Percentiles rank a stretch among this genome's conserved stretches.
Conservation (phyloP, 2,329 filamentous ascomycete genomes). For the Colletotrichum sp. region DNA sequence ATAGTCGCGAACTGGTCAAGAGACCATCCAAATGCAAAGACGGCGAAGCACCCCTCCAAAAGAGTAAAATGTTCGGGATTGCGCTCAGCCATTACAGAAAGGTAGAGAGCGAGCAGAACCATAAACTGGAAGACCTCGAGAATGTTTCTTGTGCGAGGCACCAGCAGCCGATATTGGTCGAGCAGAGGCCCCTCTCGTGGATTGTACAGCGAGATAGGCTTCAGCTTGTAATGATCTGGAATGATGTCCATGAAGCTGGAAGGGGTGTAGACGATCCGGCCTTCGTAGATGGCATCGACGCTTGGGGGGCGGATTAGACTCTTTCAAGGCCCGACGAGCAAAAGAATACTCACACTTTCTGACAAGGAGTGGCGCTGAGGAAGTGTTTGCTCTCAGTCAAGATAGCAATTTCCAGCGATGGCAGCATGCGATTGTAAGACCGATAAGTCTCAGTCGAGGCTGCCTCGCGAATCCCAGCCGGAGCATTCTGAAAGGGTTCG, state of each 20-base stretch:
- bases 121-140: slow-evolving; percentile 79
- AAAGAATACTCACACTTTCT: slow-evolving; percentile 64
- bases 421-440: slow-evolving; percentile 65
- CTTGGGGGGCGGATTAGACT: slow-evolving; percentile 24
- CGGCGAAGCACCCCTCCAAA: slow-evolving; percentile 70
- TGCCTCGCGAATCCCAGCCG: slow-evolving; percentile 66
- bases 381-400: slow-evolving; percentile 83
- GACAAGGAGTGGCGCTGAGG: slow-evolving; percentile 77
- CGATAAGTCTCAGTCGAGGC: slow-evolving; percentile 55
- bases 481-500: slow-evolving; percentile 85
- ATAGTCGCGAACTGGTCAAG: slow-evolving; percentile 80
- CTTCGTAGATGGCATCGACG: slow-evolving; percentile 82
- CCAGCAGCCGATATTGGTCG: slow-evolving; percentile 85
- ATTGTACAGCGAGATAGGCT: slow-evolving; percentile 82
- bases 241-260: slow-evolving; percentile 83
- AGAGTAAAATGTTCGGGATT: slow-evolving; percentile 60
- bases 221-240: slow-evolving; percentile 84
- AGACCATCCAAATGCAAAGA: slow-evolving; percentile 81
- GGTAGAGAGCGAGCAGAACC: slow-evolving; percentile 71
- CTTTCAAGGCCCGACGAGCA: not conserved
- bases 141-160: slow-evolving; percentile 78
- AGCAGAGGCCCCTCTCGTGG: slow-evolving; percentile 76
- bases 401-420: slow-evolving; percentile 83
- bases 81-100: slow-evolving; percentile 74
- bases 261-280: slow-evolving; percentile 82